Percentiles rank a stretch among this genome's conserved stretches.
phyloP scores from a whole-genome alignment of 2,329 filamentous ascomycete genomes.

The Lecanicillium sp. region DNA sequence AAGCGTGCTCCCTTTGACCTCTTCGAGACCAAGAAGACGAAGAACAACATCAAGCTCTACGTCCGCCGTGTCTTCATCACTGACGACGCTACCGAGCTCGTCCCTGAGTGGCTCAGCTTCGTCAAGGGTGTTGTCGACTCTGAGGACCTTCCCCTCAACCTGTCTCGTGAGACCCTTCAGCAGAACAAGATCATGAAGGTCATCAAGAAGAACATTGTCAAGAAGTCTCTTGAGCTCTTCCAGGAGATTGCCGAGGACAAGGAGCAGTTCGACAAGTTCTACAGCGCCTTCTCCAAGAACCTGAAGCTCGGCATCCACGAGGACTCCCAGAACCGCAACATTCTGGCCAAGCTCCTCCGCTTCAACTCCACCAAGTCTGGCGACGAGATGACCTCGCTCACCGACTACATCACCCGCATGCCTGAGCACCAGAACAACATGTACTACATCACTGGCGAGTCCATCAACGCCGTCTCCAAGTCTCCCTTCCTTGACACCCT shows the following conservation, averaged over 20 bases:
- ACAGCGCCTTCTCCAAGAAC: slow-evolving; percentile 99
- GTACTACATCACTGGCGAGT: slow-evolving; percentile 99
- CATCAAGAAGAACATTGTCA: slow-evolving; percentile 99
- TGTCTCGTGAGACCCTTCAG: slow-evolving; percentile 99
- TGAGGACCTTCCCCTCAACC: slow-evolving; percentile 97
- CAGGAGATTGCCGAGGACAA: slow-evolving; percentile 98
- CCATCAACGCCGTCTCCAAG: slow-evolving; percentile 94
- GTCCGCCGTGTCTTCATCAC: slow-evolving; percentile 99
- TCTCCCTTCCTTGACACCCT: slow-evolving; percentile 98
- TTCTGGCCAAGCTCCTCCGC: slow-evolving; percentile 95
- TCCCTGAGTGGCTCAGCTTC: slow-evolving; percentile 98
- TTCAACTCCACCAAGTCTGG: slow-evolving; percentile 99
- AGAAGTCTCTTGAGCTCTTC: slow-evolving; percentile 99
- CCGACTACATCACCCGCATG: slow-evolving; percentile 99
- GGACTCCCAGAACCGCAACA: slow-evolving; percentile 91
- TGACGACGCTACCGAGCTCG: slow-evolving; percentile 96
- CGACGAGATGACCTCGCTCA: slow-evolving; percentile 87
- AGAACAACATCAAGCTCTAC: slow-evolving; percentile 99
- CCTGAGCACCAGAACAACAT: slow-evolving; percentile 99
- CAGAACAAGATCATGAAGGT: slow-evolving; percentile 99
- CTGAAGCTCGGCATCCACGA: slow-evolving; percentile 99
- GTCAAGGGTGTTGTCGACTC: slow-evolving; percentile 99
- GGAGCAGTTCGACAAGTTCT: slow-evolving; percentile 99
- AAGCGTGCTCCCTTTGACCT: slow-evolving; percentile 99
- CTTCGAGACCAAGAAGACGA: slow-evolving; percentile 99